Evolutionary conservation across 1,284 basidiomycete species (phyloP), one percentile per base, ranked within the genome.

Genomic region (Vanrija pseudolonga): DNA sequence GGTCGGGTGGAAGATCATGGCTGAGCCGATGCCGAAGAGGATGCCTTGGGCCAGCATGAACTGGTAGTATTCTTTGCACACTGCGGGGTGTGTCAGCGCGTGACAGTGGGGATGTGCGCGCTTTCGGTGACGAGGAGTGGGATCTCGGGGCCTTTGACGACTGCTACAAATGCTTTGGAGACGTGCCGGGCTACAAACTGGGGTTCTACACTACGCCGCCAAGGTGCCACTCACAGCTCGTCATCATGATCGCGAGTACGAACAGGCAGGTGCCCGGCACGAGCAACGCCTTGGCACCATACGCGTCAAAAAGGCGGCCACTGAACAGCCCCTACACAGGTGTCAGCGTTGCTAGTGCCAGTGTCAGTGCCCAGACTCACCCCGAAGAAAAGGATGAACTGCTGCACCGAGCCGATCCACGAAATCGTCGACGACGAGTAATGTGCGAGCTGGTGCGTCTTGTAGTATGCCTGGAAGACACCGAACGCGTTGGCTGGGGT

Each of bases 1-100:
- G 0, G 79, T 77, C 3, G 82, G 80, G 20, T 78, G 78, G 60
- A 80, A 83, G 18, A 82, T 72, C 3, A 80, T 68, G 3, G 81
- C 81, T 6, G 62, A 64, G 4, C 56, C 61, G 47, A 66, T 40
- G 5, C 58, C 64, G 24, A 62, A 50, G 12, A 63, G 50, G 64
- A 69, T 44, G 9, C 55, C 66, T 43, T 61, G 62, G 15, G 55
- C 47, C 6, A 65, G 63, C 37, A 67, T 59, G 45, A 61, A 43
- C n/a, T 85, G 83, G 80, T 82, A 85, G 64, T 83, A 85, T 56
- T 80, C 51, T 20, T 71, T 81, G 60, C 83, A 84, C 66, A 85
- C 53, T 50, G 41, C 11, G 3, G 42, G 38, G 24, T 28, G 50
- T 37, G 20, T 6, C 1, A n/a, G 20, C 3, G n/a, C n/a, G n/a